Evolutionary conservation across 495 filamentous ascomycete species (phyloP).

Genomic region (Trichoderma gamsii): DNA sequence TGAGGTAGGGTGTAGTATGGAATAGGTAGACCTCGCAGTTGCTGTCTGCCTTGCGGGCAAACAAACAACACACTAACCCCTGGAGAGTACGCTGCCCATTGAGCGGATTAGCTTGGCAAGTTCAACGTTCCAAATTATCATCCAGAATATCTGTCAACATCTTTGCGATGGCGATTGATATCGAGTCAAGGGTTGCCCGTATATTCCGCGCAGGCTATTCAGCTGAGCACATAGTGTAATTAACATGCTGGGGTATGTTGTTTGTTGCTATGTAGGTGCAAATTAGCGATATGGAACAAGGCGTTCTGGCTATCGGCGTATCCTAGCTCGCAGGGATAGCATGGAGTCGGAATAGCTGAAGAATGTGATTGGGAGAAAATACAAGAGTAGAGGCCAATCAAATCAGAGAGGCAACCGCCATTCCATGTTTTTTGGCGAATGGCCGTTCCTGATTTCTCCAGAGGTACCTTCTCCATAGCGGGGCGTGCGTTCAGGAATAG

Average conservation of each 20-base stretch:
- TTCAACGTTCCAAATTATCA: neutral
- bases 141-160: neutral
- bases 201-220: neutral
- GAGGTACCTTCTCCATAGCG: neutral
- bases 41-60: too few relatives aligned
- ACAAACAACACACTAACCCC: neutral
- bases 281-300: neutral
- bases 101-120: neutral
- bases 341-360: neutral
- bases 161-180: neutral
- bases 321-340: neutral
- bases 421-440: neutral
- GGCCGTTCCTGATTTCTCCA: neutral
- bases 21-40: too few relatives aligned
- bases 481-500: neutral
- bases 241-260: neutral
- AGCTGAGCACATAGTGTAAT: neutral
- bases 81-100: neutral
- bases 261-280: neutral
- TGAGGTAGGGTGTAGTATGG: too few relatives aligned
- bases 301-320: conserved; percentile 2
- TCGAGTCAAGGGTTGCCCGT: neutral
- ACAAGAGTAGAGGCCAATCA: neutral
- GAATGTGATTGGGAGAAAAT: conserved; percentile 9
- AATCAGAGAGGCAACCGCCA: neutral